Evolutionary conservation across 805 yeast genomes (phyloP).

Genomic region (Cyberlindnera mycetangii): DNA sequence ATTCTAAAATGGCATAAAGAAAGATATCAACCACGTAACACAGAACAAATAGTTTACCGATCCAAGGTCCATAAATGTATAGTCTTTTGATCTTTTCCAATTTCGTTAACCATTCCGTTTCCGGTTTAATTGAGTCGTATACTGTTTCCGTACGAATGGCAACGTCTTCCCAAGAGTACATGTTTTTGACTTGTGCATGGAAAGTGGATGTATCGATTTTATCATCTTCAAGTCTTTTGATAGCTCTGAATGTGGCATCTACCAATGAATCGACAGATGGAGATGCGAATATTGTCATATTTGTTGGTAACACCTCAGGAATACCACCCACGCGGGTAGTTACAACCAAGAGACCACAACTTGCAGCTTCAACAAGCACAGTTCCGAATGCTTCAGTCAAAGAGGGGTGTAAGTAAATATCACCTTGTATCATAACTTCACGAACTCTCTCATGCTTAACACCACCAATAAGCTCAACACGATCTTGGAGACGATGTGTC

Average conservation of each 20-base stretch:
- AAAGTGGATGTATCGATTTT: slow-evolving; percentile 69
- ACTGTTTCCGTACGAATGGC: slow-evolving; percentile 84
- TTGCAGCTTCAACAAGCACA: slow-evolving; percentile 94
- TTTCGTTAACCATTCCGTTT: slow-evolving; percentile 32
- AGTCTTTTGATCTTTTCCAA: slow-evolving; percentile 58
- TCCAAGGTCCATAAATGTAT: slow-evolving; percentile 75
- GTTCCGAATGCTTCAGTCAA: slow-evolving; percentile 98
- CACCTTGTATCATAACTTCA: slow-evolving; percentile 89
- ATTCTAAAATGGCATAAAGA: slow-evolving; percentile 59
- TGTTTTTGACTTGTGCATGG: slow-evolving; percentile 69
- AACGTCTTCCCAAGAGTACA: slow-evolving; percentile 92
- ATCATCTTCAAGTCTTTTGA: slow-evolving; percentile 51
- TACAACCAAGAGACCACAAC: slow-evolving; percentile 90
- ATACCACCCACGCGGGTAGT: slow-evolving; percentile 97
- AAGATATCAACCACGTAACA: slow-evolving; percentile 81
- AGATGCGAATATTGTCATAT: slow-evolving; percentile 89
- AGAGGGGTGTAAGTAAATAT: slow-evolving; percentile 89
- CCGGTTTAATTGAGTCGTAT: slow-evolving; percentile 50
- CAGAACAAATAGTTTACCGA: slow-evolving; percentile 78
- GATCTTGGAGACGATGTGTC: slow-evolving; percentile 74
- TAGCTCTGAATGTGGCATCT: slow-evolving; percentile 68
- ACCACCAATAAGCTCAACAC: slow-evolving; percentile 82
- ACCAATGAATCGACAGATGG: slow-evolving; percentile 86
- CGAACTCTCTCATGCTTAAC: slow-evolving; percentile 91
- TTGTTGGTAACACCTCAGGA: slow-evolving; percentile 89